Evolutionary conservation across 768 basidiomycete species (phyloP).

Genomic region (Podaxis mareebaensis): DNA sequence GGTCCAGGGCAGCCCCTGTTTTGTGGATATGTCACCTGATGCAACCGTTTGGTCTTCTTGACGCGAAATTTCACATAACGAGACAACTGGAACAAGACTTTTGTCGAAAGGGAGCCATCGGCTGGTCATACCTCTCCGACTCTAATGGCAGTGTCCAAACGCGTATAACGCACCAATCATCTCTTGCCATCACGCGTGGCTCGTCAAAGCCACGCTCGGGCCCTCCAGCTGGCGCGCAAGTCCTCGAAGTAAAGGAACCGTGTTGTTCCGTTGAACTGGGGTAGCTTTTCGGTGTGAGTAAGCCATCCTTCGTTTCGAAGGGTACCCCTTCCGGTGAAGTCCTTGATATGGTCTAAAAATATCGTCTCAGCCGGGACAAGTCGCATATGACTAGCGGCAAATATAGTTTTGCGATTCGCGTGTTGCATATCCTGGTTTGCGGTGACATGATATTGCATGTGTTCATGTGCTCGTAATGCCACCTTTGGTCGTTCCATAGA

Average conservation of each 20-base stretch:
- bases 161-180: background rate
- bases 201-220: background rate
- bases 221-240: background rate
- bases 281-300: background rate
- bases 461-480: background rate
- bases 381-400: background rate
- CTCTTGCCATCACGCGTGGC: background rate
- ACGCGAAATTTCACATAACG: constrained; percentile 12
- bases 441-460: background rate
- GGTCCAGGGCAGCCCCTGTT: constrained; percentile 17
- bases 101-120: background rate
- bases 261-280: constrained; percentile 4
- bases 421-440: background rate
- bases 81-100: constrained; percentile 3
- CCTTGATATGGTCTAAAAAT: constrained; percentile 1
- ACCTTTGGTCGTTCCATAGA: constrained; percentile 3
- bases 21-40: constrained; percentile 14
- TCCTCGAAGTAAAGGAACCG: background rate
- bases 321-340: background rate
- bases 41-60: constrained; percentile 5
- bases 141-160: background rate
- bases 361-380: background rate
- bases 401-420: constrained; percentile 11
- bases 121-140: background rate
- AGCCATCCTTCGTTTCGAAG: background rate